These are phyloP conservation scores for Starmera quercuum DNA, from an alignment of 805 yeast genomes.

Conservation along the genomic window DNA sequence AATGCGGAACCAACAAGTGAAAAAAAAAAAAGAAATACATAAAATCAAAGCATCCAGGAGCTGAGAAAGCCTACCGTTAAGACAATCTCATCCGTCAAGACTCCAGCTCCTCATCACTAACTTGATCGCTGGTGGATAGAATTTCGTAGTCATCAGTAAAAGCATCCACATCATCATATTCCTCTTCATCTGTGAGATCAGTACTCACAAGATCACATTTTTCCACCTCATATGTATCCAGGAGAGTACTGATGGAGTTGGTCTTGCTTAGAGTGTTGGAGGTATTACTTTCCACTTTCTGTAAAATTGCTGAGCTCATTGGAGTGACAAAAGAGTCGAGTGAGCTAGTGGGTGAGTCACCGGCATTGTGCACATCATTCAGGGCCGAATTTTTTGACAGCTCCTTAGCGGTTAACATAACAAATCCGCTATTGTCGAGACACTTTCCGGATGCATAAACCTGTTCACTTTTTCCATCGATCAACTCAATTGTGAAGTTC, in stretches of 20 bases:
- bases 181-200: constrained; percentile 1
- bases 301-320: not conserved
- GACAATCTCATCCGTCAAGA: too few species aligned
- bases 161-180: not conserved
- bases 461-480: not conserved
- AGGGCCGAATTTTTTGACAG: not conserved
- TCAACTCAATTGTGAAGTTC: constrained; percentile 1
- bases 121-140: constrained; percentile 1
- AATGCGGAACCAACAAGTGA: too few species aligned
- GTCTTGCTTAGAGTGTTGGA: not conserved
- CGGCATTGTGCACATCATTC: not conserved
- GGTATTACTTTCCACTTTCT: not conserved
- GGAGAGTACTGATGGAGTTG: not conserved
- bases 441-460: constrained; percentile 1
- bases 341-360: not conserved
- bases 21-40: too few species aligned
- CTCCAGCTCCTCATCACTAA: too few species aligned
- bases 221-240: not conserved
- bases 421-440: constrained; percentile 1
- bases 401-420: not conserved
- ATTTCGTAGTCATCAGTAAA: constrained; percentile 3
- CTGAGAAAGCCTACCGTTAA: too few species aligned
- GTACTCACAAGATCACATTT: not conserved
- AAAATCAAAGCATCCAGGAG: too few species aligned
- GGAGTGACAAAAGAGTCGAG: not conserved